Conservation (phyloP, 2,329 filamentous ascomycete genomes). For the Monosporascus sp. region DNA sequence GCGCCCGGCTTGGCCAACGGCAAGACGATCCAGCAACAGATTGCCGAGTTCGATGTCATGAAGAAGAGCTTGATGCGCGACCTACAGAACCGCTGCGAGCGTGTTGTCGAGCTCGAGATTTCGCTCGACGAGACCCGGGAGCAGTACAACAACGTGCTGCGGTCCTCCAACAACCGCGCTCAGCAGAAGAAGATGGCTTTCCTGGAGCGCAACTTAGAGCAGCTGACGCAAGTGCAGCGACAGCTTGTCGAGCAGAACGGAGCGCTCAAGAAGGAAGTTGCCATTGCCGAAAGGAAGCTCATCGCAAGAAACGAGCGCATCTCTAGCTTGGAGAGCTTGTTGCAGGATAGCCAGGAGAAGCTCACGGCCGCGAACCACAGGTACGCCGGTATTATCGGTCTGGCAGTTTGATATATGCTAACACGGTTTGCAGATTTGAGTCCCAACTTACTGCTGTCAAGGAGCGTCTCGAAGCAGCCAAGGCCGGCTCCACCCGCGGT, state of each 20-base stretch:
- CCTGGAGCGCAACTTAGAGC: conserved; percentile 94
- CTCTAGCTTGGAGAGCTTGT: conserved; percentile 81
- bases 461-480: conserved; percentile 93
- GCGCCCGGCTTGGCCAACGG: conserved; percentile 64
- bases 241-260: conserved; percentile 98
- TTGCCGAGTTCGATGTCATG: conserved; percentile 98
- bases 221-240: conserved; percentile 93
- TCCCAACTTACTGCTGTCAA: conserved; percentile 95
- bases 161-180: conserved; percentile 93
- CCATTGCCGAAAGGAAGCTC: conserved; percentile 94
- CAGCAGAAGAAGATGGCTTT: conserved; percentile 99
- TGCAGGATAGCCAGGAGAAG: conserved; percentile 98
- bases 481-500: conserved; percentile 82
- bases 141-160: conserved; percentile 97
- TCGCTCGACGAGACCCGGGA: conserved; percentile 94
- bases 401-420: conserved; percentile 13
- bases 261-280: conserved; percentile 96
- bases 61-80: conserved; percentile 99
- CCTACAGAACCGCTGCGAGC: conserved; percentile 95
- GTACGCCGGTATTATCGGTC: conserved; percentile 49
- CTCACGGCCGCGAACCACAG: conserved; percentile 94
- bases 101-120: conserved; percentile 96
- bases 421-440: conserved; percentile 68
- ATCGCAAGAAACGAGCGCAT: conserved; percentile 97
- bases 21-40: conserved; percentile 95